phyloP scores from a whole-genome alignment of 371 early-diverging fungal genomes.

The Syncephalastrum racemosum region DNA sequence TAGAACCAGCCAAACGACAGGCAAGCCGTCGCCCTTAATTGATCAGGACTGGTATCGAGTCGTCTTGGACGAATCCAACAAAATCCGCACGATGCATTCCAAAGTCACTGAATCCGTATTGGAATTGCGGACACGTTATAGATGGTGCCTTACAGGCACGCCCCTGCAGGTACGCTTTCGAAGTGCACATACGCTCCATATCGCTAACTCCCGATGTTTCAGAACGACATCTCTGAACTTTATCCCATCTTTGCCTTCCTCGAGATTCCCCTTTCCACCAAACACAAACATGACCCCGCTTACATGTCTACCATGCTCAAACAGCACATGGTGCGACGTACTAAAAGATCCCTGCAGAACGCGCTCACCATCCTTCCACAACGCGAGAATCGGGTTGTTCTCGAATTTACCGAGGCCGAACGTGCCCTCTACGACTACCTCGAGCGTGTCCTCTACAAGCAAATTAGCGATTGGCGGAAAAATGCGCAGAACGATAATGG shows the following conservation, averaged over 20 bases:
- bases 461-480: slow-evolving; percentile 16
- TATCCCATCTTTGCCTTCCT: slow-evolving; percentile 41
- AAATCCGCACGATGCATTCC: slow-evolving; percentile 47
- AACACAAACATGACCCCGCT: slow-evolving; percentile 21
- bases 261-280: slow-evolving; percentile 19
- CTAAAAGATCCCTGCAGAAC: slow-evolving; percentile 19
- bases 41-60: slow-evolving; percentile 52
- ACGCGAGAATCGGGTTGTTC: slow-evolving; percentile 29
- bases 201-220: not conserved
- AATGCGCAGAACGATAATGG: slow-evolving; percentile 15
- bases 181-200: not conserved
- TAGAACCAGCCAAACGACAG: slow-evolving; percentile 13
- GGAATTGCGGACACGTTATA: slow-evolving; percentile 33
- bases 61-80: slow-evolving; percentile 86
- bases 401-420: slow-evolving; percentile 37
- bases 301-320: slow-evolving; percentile 31
- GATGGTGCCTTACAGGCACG: slow-evolving; percentile 90
- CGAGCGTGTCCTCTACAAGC: slow-evolving; percentile 34
- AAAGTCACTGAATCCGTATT: slow-evolving; percentile 27
- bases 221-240: slow-evolving; percentile 40
- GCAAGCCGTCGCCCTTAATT: slow-evolving; percentile 28
- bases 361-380: slow-evolving; percentile 33
- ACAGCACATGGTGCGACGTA: slow-evolving; percentile 42
- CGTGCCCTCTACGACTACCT: slow-evolving; percentile 44
- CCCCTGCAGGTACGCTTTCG: slow-evolving; percentile 54